phyloP scores from a whole-genome alignment of 495 filamentous ascomycete genomes.

The Talaromyces adpressus region DNA sequence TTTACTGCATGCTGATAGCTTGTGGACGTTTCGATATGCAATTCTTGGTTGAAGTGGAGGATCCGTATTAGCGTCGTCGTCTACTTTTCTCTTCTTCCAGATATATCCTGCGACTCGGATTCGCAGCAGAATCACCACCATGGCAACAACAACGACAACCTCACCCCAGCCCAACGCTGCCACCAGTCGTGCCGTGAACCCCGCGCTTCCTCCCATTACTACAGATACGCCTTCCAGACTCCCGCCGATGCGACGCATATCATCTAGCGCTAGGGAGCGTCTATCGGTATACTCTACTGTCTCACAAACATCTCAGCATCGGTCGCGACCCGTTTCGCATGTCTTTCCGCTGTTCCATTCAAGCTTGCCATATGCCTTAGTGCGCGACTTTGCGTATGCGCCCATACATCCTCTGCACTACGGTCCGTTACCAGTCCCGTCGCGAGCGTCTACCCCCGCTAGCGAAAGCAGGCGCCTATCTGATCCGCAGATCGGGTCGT shows the following conservation, averaged over 20 bases:
- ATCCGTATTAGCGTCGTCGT: neutral
- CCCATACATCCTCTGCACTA: slow-evolving; percentile 81
- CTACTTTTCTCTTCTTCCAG: neutral
- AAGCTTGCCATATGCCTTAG: slow-evolving; percentile 78
- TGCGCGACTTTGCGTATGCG: slow-evolving; percentile 95
- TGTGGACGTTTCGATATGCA: neutral
- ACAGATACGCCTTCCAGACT: slow-evolving; percentile 30
- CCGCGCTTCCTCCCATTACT: slow-evolving; percentile 32
- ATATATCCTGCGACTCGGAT: neutral
- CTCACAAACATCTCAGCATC: slow-evolving; percentile 46
- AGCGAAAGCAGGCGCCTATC: slow-evolving; percentile 76
- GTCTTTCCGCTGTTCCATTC: slow-evolving; percentile 81
- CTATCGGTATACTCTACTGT: slow-evolving; percentile 61
- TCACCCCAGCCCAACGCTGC: slow-evolving; percentile 36
- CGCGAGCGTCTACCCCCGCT: slow-evolving; percentile 74
- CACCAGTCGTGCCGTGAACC: slow-evolving; percentile 11
- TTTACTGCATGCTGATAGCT: neutral
- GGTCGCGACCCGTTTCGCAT: slow-evolving; percentile 68
- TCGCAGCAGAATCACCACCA: slow-evolving; percentile 13
- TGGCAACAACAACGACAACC: slow-evolving; percentile 55
- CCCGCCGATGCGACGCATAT: slow-evolving; percentile 53
- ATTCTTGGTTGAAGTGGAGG: slow-evolving; percentile 1
- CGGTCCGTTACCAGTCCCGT: slow-evolving; percentile 78
- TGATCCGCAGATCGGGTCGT: slow-evolving; percentile 61
- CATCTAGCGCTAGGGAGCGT: slow-evolving; percentile 67